These are phyloP conservation scores for Didymella exigua DNA, from an alignment of 2,329 filamentous ascomycete genomes.

Conservation along the genomic window DNA sequence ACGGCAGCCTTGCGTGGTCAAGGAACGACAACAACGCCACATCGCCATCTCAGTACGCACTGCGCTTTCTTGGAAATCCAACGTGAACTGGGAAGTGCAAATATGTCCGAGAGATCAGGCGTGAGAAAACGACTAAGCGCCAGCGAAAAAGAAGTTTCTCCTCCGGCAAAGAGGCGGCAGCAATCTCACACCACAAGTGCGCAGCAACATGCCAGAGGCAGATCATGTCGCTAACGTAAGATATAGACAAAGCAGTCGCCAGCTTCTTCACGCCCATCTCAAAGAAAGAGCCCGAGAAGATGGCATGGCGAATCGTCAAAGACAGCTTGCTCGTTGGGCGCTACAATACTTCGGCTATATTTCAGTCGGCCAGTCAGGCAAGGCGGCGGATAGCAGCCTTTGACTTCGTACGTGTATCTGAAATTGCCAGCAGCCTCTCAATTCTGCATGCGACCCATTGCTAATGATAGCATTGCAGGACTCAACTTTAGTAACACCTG, in stretches of 20 bases:
- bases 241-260: conserved; percentile 69
- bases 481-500: conserved; percentile 80
- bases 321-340: conserved; percentile 78
- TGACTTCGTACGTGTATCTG: conserved; percentile 43
- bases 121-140: conserved; percentile 47
- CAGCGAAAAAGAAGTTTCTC: conserved; percentile 58
- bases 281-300: conserved; percentile 78
- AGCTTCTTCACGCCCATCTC: conserved; percentile 89
- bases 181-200: conserved; percentile 62
- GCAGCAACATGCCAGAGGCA: conserved; percentile 14
- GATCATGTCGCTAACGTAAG: conserved; percentile 4
- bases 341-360: conserved; percentile 57
- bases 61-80: neutral
- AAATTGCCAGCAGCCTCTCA: neutral
- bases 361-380: conserved; percentile 17
- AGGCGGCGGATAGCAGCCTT: conserved; percentile 46
- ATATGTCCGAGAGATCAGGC: conserved; percentile 29
- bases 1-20: conserved; percentile 2
- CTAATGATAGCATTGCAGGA: conserved; percentile 61
- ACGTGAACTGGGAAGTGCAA: neutral
- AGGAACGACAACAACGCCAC: conserved; percentile 12
- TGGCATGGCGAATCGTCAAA: conserved; percentile 70
- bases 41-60: neutral
- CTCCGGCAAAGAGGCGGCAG: conserved; percentile 61
- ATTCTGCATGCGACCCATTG: neutral